phyloP scores from a whole-genome alignment of 208 protist genomes.

The Wallacemonas rigidus region DNA sequence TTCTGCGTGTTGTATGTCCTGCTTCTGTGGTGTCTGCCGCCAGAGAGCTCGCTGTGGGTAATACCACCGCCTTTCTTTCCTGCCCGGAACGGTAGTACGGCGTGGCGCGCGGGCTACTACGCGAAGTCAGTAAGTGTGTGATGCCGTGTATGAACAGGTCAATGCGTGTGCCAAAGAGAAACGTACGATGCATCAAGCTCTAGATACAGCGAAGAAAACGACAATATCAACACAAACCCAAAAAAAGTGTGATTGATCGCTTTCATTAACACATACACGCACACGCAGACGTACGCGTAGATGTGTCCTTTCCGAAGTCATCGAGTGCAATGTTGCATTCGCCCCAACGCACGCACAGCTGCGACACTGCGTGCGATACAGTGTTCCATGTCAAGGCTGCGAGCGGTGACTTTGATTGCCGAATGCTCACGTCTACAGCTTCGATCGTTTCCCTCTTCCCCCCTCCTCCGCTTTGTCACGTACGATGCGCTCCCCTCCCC shows the following conservation, averaged over 20 bases:
- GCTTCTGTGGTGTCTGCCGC: constrained; percentile 23
- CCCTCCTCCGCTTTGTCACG: too few species aligned
- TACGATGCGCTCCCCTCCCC: too few species aligned
- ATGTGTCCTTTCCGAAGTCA: neutral
- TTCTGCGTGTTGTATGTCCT: constrained; percentile 31
- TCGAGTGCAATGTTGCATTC: neutral
- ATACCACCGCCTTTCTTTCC: constrained; percentile 32
- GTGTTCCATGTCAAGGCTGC: too few species aligned
- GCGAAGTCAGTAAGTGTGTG: neutral
- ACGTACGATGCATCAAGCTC: too few species aligned
- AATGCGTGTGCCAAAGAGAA: too few species aligned
- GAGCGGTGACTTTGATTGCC: too few species aligned
- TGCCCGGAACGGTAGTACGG: constrained; percentile 19
- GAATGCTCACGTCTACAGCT: too few species aligned
- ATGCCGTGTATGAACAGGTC: neutral
- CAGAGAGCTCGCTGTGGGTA: constrained; percentile 31
- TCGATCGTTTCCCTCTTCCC: too few species aligned
- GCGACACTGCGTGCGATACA: too few species aligned
- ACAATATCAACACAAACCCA: neutral
- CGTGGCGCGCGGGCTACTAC: constrained; percentile 9
- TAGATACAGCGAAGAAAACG: neutral
- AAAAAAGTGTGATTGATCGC: neutral
- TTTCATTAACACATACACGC: constrained; percentile 8
- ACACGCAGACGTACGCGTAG: constrained; percentile 3
- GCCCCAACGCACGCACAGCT: neutral